Conservation (phyloP, 2,329 filamentous ascomycete species). For the Colletotrichum sp. region DNA sequence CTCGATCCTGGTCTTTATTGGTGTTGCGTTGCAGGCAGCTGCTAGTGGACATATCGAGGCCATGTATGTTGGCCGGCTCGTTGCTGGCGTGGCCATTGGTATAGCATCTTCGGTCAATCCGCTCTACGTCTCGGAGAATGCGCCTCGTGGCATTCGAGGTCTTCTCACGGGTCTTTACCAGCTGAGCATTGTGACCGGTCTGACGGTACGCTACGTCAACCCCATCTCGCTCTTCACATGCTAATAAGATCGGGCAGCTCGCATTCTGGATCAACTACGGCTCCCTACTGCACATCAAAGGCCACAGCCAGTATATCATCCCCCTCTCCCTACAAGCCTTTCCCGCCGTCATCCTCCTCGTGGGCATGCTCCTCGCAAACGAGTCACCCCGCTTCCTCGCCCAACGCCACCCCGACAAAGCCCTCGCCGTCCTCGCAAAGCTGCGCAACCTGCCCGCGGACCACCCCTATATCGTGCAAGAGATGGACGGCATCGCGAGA, state of each 20-base stretch:
- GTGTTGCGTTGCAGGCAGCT: slow-evolving; percentile 12
- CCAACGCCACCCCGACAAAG: slow-evolving; percentile 70
- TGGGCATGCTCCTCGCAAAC: slow-evolving; percentile 36
- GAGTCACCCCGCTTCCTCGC: slow-evolving; percentile 43
- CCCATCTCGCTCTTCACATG: no score
- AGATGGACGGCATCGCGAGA: slow-evolving; percentile 32
- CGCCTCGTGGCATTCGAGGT: slow-evolving; percentile 57
- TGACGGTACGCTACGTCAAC: no score
- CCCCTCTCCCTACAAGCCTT: slow-evolving; percentile 47
- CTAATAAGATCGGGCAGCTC: no score
- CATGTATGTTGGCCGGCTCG: slow-evolving; percentile 33
- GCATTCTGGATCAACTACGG: slow-evolving; percentile 44
- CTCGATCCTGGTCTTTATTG: background rate
- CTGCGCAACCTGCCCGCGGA: slow-evolving; percentile 46
- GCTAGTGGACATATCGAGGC: slow-evolving; percentile 1
- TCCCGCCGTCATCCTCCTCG: slow-evolving; percentile 39
- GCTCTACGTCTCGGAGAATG: slow-evolving; percentile 63
- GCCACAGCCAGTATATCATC: slow-evolving; percentile 41
- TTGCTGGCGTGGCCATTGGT: slow-evolving; percentile 56
- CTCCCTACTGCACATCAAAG: slow-evolving; percentile 28
- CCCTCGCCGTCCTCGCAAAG: slow-evolving; percentile 59
- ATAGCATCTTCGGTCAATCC: slow-evolving; percentile 58
- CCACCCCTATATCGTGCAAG: slow-evolving; percentile 41
- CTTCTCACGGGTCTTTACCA: slow-evolving; percentile 56
- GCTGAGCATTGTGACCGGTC: slow-evolving; percentile 54